Evolutionary conservation across 2,329 filamentous ascomycete genomes (phyloP), one percentile per base, ranked within the genome.

Genomic region (Colletotrichum abscissum): DNA sequence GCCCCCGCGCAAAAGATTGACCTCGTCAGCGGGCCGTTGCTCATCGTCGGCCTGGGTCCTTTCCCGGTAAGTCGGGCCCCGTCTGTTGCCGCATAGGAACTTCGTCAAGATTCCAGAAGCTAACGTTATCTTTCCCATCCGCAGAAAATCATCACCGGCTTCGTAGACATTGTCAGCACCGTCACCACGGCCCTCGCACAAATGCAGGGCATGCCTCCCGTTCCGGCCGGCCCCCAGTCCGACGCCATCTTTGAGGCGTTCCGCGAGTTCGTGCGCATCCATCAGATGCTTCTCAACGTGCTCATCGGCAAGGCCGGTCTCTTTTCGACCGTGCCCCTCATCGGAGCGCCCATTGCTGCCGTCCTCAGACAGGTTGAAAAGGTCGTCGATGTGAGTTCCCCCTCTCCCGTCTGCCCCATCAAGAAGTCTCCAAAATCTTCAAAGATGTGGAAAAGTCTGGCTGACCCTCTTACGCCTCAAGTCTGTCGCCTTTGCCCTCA

Each of bases 271-370:
- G 78, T 79, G 24, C 11, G 60, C 6, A 76, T 80, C 8, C 80
- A 83, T 42, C 79, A 82, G 72, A 60, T n/a, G 1, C 75, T 82
- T 9, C 76, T 83, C 16, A 80, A 81, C 35, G 81, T 81, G 35
- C 72, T 83, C 4, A 83, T 82, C 67, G 79, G 79, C 62, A 83
- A 82, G 74, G 75, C 80, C 22, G 79, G 79, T 2, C 58, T 82
- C 5, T 74, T 82, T 58, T 66, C 12, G 0, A 68, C 68, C 0
- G 64, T 82, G 5, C 80, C 79, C 2, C 30, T 82, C 33, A 69
- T 82, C 28, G 81, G 80, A 3, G 12, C 19, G 5, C 79, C 81
- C 0, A 69, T 83, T 5, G 77, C 77, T 9, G 70, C 75, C 11
- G 74, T 77, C 1, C 78, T 83, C 1, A 75, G 79, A 2, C n/a